A percentile compares a stretch with the other conserved stretches of the same genome.
Conservation (phyloP, 1,284 basidiomycete genomes). For the Albatrellus sp. region DNA sequence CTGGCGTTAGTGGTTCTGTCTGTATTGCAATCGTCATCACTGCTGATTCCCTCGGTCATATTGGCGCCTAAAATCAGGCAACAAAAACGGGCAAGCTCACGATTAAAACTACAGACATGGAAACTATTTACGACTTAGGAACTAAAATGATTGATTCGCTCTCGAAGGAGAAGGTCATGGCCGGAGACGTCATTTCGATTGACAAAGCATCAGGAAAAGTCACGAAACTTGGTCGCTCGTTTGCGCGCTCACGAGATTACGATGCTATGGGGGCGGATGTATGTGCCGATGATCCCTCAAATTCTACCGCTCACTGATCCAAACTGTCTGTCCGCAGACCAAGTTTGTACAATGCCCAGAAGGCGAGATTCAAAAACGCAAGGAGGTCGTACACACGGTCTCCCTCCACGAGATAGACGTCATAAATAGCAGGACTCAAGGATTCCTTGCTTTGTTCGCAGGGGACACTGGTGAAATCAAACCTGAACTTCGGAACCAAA, state of each 20-base stretch:
- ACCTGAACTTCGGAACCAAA: slow-evolving; percentile 91
- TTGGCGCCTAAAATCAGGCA: slow-evolving; percentile 43
- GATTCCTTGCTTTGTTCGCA: slow-evolving; percentile 65
- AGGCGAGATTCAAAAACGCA: slow-evolving; percentile 94
- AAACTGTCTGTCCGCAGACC: slow-evolving; percentile 41
- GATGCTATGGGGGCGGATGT: slow-evolving; percentile 99
- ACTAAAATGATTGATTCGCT: slow-evolving; percentile 99
- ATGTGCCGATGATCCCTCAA: slow-evolving; percentile 21
- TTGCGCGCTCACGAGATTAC: slow-evolving; percentile 93
- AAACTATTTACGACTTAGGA: slow-evolving; percentile 97
- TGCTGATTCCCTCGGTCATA: neutral
- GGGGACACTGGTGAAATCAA: slow-evolving; percentile 99
- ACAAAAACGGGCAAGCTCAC: slow-evolving; percentile 98
- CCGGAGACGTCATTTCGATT: slow-evolving; percentile 92
- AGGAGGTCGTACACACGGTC: slow-evolving; percentile 94
- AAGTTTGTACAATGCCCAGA: slow-evolving; percentile 98
- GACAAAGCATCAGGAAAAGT: slow-evolving; percentile 98
- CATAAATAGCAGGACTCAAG: slow-evolving; percentile 97
- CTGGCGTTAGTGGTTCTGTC: slow-evolving; percentile 57
- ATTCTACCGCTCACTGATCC: slow-evolving; percentile 2
- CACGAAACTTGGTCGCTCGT: slow-evolving; percentile 90
- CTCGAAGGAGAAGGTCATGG: slow-evolving; percentile 93
- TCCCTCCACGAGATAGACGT: slow-evolving; percentile 98
- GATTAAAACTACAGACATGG: slow-evolving; percentile 99
- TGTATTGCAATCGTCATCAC: slow-evolving; percentile 4